These are phyloP conservation scores for Sequoia sempervirens DNA, from an alignment of 75 land plant species.

Conservation along the genomic window DNA sequence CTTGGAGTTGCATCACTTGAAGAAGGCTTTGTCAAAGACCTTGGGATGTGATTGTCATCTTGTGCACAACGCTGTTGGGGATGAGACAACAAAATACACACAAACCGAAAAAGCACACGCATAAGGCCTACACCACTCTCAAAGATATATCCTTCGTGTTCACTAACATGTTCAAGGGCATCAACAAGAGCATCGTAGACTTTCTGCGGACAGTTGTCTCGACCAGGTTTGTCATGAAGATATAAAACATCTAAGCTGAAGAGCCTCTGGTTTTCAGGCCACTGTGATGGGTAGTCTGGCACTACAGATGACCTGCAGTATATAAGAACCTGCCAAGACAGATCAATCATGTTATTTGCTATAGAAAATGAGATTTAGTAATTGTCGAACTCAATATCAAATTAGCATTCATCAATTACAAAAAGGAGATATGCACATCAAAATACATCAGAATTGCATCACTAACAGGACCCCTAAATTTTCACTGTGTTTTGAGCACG, in stretches of 20 bases:
- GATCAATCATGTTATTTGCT: slow-evolving; percentile 8
- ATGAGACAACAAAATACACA: slow-evolving; percentile 71
- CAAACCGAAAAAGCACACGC: slow-evolving; percentile 63
- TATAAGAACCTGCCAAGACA: slow-evolving; percentile 53
- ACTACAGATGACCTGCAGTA: slow-evolving; percentile 80
- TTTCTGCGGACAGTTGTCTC: slow-evolving; percentile 83
- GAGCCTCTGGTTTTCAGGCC: slow-evolving; percentile 51
- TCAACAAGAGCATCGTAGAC: slow-evolving; percentile 92
- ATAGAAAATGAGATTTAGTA: background rate
- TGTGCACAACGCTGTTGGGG: slow-evolving; percentile 82
- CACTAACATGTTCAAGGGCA: slow-evolving; percentile 76
- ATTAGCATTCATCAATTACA: background rate
- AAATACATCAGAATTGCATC: slow-evolving; percentile 8
- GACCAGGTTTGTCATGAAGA: slow-evolving; percentile 88
- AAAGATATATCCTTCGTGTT: slow-evolving; percentile 80
- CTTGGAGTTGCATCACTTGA: background rate
- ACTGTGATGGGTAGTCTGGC: slow-evolving; percentile 36
- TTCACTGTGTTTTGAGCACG: background rate
- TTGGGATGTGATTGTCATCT: slow-evolving; percentile 74
- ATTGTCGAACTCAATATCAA: background rate
- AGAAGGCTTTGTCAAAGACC: slow-evolving; percentile 34
- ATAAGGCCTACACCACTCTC: slow-evolving; percentile 79
- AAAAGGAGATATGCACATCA: background rate
- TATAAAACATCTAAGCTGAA: slow-evolving; percentile 85
- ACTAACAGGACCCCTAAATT: background rate